Conservation (phyloP, 306 rosid genomes). For the Pachyrhizus erosus region DNA sequence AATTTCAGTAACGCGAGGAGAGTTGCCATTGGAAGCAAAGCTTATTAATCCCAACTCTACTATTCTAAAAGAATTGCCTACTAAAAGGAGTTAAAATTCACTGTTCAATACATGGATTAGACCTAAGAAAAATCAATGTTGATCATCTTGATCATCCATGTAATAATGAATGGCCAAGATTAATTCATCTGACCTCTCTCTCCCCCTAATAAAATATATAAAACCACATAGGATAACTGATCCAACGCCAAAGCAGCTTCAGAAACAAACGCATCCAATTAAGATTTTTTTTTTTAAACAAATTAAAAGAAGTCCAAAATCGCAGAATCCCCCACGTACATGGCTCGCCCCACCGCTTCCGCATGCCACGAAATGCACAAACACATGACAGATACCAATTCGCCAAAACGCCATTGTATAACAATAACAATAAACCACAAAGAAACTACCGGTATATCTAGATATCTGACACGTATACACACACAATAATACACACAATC, state of each 20-base stretch:
- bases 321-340: background rate
- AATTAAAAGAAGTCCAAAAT: constrained; percentile 15
- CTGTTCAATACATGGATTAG: background rate
- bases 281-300: constrained; percentile 8
- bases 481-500: background rate
- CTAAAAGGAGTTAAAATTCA: background rate
- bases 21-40: constrained; percentile 33
- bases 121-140: background rate
- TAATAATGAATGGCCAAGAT: constrained; percentile 2
- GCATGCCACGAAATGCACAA: constrained; percentile 35
- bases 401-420: constrained; percentile 5
- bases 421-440: background rate
- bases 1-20: constrained; percentile 30
- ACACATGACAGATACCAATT: background rate
- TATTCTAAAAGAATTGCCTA: constrained; percentile 9
- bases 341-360: constrained; percentile 31
- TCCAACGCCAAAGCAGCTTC: constrained; percentile 26
- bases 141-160: constrained; percentile 5
- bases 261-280: constrained; percentile 18
- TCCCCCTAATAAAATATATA: background rate
- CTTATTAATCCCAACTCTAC: constrained; percentile 26
- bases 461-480: constrained; percentile 32
- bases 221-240: constrained; percentile 6
- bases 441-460: constrained; percentile 20
- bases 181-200: background rate